Evolutionary conservation across 2,329 filamentous ascomycete species (phyloP).

Genomic region (Fusarium sp.): DNA sequence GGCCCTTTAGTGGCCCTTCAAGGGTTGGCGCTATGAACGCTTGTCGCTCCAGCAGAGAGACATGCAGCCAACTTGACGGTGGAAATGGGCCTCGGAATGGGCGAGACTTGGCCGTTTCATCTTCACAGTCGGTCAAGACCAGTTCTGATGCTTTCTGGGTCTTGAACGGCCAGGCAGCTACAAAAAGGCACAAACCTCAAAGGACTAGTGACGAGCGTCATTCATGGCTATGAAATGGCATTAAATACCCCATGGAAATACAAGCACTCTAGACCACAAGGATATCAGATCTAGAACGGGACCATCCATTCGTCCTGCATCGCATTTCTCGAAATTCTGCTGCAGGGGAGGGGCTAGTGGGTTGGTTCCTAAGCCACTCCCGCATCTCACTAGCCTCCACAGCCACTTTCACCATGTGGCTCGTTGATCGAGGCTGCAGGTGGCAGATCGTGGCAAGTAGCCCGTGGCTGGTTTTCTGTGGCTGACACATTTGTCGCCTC

Average conservation of each 20-base stretch:
- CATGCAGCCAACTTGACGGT: conserved; percentile 31
- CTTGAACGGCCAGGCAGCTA: neutral
- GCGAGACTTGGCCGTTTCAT: conserved; percentile 9
- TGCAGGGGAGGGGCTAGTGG: conserved; percentile 29
- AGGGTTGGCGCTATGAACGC: conserved; percentile 24
- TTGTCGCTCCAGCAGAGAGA: conserved; percentile 23
- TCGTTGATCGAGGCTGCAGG: conserved; percentile 13
- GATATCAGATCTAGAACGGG: conserved; percentile 35
- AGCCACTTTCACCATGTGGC: conserved; percentile 28
- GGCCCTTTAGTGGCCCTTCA: conserved; percentile 25
- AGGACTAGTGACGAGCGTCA: neutral
- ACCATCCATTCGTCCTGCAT: conserved; percentile 7
- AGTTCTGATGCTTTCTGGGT: neutral
- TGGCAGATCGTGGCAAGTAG: neutral
- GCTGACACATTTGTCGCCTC: conserved; percentile 37
- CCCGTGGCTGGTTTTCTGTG: neutral
- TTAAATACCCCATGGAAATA: conserved; percentile 3
- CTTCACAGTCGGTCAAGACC: conserved; percentile 1
- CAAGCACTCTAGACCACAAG: conserved; percentile 11
- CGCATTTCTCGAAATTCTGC: conserved; percentile 18
- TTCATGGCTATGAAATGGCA: neutral
- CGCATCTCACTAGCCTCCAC: conserved; percentile 24
- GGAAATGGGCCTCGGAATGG: conserved; percentile 25
- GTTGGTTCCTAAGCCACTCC: conserved; percentile 40
- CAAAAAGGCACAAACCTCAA: neutral